Evolutionary conservation across 768 basidiomycete species (phyloP).

Genomic region (Boletus rufocinnamomeus): DNA sequence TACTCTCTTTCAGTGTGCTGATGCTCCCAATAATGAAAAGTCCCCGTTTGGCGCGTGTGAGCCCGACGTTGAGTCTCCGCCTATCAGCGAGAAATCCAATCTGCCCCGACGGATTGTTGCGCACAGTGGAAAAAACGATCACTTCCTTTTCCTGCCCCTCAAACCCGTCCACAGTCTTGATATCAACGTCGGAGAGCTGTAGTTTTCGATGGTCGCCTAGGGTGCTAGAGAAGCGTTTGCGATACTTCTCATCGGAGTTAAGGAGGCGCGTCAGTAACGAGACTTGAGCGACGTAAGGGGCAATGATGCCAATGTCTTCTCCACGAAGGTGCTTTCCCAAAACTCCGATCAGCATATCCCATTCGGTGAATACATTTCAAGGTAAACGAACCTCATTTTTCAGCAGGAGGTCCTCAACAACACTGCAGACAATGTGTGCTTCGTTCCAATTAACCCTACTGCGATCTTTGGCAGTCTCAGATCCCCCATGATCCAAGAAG

Average conservation of each 20-base stretch:
- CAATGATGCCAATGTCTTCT: constrained; percentile 86
- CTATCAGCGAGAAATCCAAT: constrained; percentile 91
- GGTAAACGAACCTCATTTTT: constrained; percentile 64
- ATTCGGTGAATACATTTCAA: neutral
- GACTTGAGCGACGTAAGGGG: constrained; percentile 90
- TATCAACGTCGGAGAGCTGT: constrained; percentile 70
- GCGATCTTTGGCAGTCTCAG: constrained; percentile 65
- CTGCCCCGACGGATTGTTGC: constrained; percentile 73
- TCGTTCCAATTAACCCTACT: constrained; percentile 81
- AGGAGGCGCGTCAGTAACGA: constrained; percentile 69
- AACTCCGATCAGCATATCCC: constrained; percentile 11
- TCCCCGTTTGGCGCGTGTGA: constrained; percentile 87
- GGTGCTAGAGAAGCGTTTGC: constrained; percentile 53
- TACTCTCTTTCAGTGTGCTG: constrained; percentile 58
- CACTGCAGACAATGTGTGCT: constrained; percentile 71
- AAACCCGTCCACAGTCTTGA: constrained; percentile 94
- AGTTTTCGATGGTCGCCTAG: constrained; percentile 67
- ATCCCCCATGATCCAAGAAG: constrained; percentile 78
- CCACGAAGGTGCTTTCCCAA: constrained; percentile 56
- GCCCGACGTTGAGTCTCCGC: constrained; percentile 84
- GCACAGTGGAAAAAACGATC: constrained; percentile 88
- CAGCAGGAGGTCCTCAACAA: constrained; percentile 80
- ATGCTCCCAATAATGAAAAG: constrained; percentile 79
- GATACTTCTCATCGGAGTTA: constrained; percentile 53
- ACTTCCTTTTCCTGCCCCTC: constrained; percentile 93